Conservation (phyloP, 306 rosid species). For the Canavalia gladiata region DNA sequence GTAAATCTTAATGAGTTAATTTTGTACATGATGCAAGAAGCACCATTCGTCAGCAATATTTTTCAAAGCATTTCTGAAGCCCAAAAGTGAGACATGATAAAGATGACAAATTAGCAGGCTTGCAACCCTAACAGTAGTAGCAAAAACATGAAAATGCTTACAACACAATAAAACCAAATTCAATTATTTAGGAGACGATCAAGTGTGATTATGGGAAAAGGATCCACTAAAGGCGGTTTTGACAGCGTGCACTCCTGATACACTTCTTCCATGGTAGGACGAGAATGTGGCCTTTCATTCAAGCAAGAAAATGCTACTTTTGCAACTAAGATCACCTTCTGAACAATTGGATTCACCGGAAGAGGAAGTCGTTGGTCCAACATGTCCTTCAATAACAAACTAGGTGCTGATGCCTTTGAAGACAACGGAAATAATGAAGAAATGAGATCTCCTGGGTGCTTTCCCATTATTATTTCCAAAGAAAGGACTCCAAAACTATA, state of each 20-base stretch:
- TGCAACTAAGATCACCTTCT: not conserved
- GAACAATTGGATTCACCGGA: not conserved
- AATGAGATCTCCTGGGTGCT: conserved; percentile 19
- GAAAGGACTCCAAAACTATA: conserved; percentile 10
- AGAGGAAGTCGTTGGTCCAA: conserved; percentile 23
- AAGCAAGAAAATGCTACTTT: conserved; percentile 4
- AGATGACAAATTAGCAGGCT: too few species aligned
- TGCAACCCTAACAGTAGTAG: too few species aligned
- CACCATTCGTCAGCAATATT: too few species aligned
- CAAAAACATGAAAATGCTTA: too few species aligned
- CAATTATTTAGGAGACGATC: conserved; percentile 1
- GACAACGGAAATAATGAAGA: not conserved
- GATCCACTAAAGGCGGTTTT: not conserved
- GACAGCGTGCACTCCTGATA: not conserved
- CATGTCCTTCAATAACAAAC: conserved; percentile 23
- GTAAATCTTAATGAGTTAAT: too few species aligned
- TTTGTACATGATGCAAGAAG: too few species aligned
- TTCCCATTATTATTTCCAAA: conserved; percentile 17
- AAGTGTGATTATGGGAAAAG: not conserved
- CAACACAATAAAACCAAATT: not conserved
- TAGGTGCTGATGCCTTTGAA: not conserved
- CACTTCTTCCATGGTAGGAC: conserved; percentile 29
- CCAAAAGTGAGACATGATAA: too few species aligned
- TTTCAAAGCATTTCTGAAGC: too few species aligned
- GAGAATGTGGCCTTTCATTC: not conserved